Evolutionary conservation across 2,329 filamentous ascomycete species (phyloP), one percentile per base, ranked within the genome.

Genomic region (Cladosporium sp.): DNA sequence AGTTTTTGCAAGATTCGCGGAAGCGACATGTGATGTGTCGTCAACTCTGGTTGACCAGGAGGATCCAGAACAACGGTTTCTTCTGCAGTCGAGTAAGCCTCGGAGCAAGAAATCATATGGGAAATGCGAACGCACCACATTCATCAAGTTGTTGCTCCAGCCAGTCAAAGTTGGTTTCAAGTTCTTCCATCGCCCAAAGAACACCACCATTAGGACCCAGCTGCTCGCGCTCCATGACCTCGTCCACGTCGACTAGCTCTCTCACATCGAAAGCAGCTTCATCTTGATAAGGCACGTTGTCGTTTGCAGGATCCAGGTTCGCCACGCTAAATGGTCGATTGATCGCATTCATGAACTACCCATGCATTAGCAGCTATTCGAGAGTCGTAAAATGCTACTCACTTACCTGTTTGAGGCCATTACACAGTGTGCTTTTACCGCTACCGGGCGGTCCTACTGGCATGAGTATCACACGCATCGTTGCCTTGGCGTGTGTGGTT

Each of bases 41-140:
- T 97, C 5, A 99, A 80, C 71, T 99, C 93, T 43, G 97, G 92
- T 68, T 99, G 93, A 1, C 93, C 93, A 0, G 93, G 93, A 59
- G 93, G 97, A 72, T 99, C 93, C 57, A 99, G 96, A 9, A 99
- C 71, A 51, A 99, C 73, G 64, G 97, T 99, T 61, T 97, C 91
- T 57, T 96, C 89, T 72, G 53, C 30, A 40, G 3, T 48, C 6
- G 17, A 15, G 40, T 47, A 4, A 50, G 32, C 15, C 32, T 3
- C n/a, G n/a, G 2, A 34, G 12, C 12, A 15, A 34, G n/a, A 34
- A 12, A 13, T 32, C 27, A 13, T 7, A 7, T 29, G 11, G 15
- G 17, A 7, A 27, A 27, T 5, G 9, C 22, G 4, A 27, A 30
- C 58, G 18, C 49, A 64, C 61, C 60, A 43, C 64, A 65, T 63